phyloP scores from a whole-genome alignment of 1,284 basidiomycete species.

The Nidula niveotomentosa region DNA sequence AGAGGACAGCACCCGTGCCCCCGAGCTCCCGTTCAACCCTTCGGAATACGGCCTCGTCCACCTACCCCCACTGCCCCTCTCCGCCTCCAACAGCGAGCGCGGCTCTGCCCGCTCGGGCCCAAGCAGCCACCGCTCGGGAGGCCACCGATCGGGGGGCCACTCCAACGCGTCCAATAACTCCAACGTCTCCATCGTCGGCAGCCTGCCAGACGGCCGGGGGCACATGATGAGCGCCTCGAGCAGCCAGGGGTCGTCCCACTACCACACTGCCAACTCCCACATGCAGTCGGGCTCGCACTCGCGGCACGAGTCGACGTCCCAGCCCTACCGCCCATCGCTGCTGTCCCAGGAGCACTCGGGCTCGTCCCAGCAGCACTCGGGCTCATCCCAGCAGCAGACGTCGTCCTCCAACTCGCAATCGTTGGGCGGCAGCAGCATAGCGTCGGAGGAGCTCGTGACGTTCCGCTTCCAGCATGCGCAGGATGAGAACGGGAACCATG shows the following conservation, averaged over 20 bases:
- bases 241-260: no score
- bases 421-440: conserved; percentile 2
- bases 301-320: no score
- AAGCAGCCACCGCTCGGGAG: conserved; percentile 6
- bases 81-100: conserved; percentile 12
- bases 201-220: no score
- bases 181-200: neutral
- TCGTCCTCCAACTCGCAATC: neutral
- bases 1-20: neutral
- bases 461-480: conserved; percentile 69
- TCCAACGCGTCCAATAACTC: neutral
- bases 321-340: no score
- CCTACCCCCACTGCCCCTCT: conserved; percentile 37
- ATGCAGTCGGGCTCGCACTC: no score
- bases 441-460: conserved; percentile 38
- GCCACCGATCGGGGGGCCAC: neutral
- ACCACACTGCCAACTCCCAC: no score
- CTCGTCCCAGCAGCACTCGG: neutral
- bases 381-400: neutral
- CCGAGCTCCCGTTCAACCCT: conserved; percentile 32
- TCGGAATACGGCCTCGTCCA: conserved; percentile 53
- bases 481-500: conserved; percentile 72
- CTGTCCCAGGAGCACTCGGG: no score
- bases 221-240: no score
- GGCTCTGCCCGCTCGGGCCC: neutral